Evolutionary conservation across 805 yeast species (phyloP).

Genomic region (Barnettozyma wickerhamii): DNA sequence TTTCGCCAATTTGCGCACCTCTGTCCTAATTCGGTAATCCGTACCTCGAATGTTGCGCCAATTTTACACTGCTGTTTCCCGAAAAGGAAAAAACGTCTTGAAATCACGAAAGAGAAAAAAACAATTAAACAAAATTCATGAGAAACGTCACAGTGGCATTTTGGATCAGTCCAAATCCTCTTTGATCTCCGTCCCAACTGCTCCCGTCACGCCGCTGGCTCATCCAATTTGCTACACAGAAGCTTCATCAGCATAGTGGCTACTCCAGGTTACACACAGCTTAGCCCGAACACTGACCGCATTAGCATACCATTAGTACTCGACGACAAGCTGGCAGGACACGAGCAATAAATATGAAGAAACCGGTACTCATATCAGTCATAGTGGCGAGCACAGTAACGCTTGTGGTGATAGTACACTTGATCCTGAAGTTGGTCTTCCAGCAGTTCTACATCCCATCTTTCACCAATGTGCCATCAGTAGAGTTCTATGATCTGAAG

Average conservation of each 20-base stretch:
- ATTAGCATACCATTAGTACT: no score
- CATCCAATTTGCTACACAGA: not conserved
- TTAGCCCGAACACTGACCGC: not conserved
- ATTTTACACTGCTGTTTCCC: no score
- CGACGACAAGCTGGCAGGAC: not conserved
- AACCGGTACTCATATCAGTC: conserved; percentile 6
- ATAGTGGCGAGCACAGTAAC: conserved; percentile 15
- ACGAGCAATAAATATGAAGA: conserved; percentile 7
- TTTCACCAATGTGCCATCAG: conserved; percentile 33
- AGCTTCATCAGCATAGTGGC: not conserved
- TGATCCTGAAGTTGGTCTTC: conserved; percentile 10
- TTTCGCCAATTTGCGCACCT: no score
- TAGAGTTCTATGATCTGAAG: conserved; percentile 69
- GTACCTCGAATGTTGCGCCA: no score
- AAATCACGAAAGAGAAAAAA: not conserved
- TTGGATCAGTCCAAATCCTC: not conserved
- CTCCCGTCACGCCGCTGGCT: not conserved
- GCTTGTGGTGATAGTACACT: conserved; percentile 13
- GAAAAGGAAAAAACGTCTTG: not conserved
- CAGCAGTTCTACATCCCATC: conserved; percentile 30
- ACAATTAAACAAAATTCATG: not conserved
- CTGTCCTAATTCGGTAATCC: no score
- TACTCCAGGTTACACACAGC: not conserved
- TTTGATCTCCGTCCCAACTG: not conserved
- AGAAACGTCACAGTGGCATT: not conserved